Evolutionary conservation across 1,284 basidiomycete genomes (phyloP).

Genomic region (Apiotrichum laibachii): DNA sequence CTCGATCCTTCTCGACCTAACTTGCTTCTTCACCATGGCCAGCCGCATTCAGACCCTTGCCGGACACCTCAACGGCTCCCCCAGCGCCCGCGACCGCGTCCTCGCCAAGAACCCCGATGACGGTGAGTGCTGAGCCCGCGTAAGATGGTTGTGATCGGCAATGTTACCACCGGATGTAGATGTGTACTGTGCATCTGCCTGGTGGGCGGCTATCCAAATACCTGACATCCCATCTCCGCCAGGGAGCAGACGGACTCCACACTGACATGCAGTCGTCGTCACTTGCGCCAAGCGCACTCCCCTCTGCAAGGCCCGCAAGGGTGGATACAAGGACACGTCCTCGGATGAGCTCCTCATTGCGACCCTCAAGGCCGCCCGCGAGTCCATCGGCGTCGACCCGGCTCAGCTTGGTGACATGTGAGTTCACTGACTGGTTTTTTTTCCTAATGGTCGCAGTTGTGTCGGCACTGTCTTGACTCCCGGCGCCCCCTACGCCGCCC

Average conservation of each 20-base stretch:
- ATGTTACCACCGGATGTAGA: too few relatives aligned
- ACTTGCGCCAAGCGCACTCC: slow-evolving; percentile 29
- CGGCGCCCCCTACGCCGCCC: slow-evolving; percentile 17
- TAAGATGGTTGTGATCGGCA: not conserved
- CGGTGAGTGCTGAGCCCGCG: slow-evolving; percentile 2
- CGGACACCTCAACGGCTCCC: slow-evolving; percentile 9
- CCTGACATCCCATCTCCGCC: too few relatives aligned
- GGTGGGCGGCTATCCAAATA: too few relatives aligned
- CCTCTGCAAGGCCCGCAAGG: slow-evolving; percentile 29
- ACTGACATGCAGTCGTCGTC: slow-evolving; percentile 19
- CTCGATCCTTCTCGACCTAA: too few relatives aligned
- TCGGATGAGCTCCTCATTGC: slow-evolving; percentile 27
- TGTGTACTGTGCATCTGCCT: too few relatives aligned
- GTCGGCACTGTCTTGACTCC: slow-evolving; percentile 18
- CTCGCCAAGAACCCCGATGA: slow-evolving; percentile 15
- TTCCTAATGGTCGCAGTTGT: slow-evolving; percentile 2
- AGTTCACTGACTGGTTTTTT: not conserved
- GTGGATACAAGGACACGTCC: slow-evolving; percentile 25
- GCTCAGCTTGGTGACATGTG: slow-evolving; percentile 24
- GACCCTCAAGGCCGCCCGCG: slow-evolving; percentile 23
- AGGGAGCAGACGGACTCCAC: too few relatives aligned
- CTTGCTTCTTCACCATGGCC: not conserved
- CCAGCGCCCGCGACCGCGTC: slow-evolving; percentile 7
- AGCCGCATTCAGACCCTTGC: slow-evolving; percentile 14
- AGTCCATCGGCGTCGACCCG: slow-evolving; percentile 23